Base-by-base conservation (phyloP, 495 filamentous ascomycete genomes). In the Aspergillus steynii region DNA sequence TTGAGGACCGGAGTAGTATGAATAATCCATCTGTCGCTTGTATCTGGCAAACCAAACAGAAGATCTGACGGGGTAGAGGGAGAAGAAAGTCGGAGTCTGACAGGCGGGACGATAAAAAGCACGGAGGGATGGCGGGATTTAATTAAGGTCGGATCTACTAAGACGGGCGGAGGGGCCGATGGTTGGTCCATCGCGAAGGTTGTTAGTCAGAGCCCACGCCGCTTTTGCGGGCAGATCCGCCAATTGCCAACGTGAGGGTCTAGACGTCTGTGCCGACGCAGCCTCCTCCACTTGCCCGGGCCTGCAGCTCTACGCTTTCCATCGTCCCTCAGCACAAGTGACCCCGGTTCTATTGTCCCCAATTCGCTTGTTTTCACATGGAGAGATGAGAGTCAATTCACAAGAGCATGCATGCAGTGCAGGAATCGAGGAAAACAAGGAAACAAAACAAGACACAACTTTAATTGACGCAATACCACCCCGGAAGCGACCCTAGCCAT, bases 401-500 rank as follows among this genome's bases (percentile, higher is more conserved):
- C 9, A 49, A 7, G 27, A 50, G 7, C 10, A 50, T 9, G 7
- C 10, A 50, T 9, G 12, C 37, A 42, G 37, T 42, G 37, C 45
- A 68, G 60, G 48, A 50, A 58, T 45, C 34, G 61, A 47, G 34
- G 51, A 65, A 52, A 58, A 60, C 59, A 47, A 63, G 27, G 59
- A 60, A 49, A 55, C 25, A 34, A 29, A 49, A 49, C 42, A 37
- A 52, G 48, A 72, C 57, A 74, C 58, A 65, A 70, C 65, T 70
- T 64, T 68, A 61, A 73, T 74, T 68, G 78, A 79, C 76, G 74
- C 68, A 76, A 68, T 68, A 81, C 78, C 77, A 76, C 78, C 78
- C 78, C 78, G 76, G 78, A 79, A 78, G 78, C 78, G 77, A 78
- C 77, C 78, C 78, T 80, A 79, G 60, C 70, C 75, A 79, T 64